Base-by-base conservation (phyloP, 1,139 yeast species). In the Oligophagozyma castellii region DNA sequence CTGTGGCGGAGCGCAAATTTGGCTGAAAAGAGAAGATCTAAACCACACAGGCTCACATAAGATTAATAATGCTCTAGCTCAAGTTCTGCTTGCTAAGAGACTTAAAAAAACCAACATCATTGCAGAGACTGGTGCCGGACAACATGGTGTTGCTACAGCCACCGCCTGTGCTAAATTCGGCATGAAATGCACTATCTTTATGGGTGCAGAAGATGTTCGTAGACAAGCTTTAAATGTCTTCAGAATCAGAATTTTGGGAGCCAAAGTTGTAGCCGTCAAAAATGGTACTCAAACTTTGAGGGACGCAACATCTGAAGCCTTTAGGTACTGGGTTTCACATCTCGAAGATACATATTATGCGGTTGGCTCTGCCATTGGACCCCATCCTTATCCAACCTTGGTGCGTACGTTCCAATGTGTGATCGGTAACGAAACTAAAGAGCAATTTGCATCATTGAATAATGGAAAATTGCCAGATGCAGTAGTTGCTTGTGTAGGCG, bases 51-150 rank as follows among this genome's bases (percentile, higher is more conserved):
- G 99, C 35, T 80, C 94, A 23, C 99, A 89, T 61, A 89, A 89
- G 60, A 89, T 89, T 53, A 89, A 89, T 59, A 89, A 89, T 48
- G 96, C 98, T 15, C 61, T 89, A 39, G 95, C 95, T 13, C 99
- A 89, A 63, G 89, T 83, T 14, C 65, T 89, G 37, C 66, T 89
- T 43, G 98, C 98, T 21, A 80, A 69, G 56, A 70, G 98, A 55
- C 65, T 92, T 43, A 98, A 98, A 28, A 89, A 89, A 63, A 73
- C 63, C 37, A 74, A 79, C 45, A 72, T 89, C 37, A 89, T 89
- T 53, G 99, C 99, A 26, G 99, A 89, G 62, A 89, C 99, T 26
- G 99, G 99, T 57, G 99, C 99, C 31, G 99, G 99, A 39, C 99
- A 89, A 63, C 99, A 89, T 54, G 99, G 99, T 62, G 99, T 89